A percentile compares a stretch with the other conserved stretches of the same genome.
Evolutionary conservation across 139 green algal genomes (phyloP).

Genomic region (Picochlorum sp.): DNA sequence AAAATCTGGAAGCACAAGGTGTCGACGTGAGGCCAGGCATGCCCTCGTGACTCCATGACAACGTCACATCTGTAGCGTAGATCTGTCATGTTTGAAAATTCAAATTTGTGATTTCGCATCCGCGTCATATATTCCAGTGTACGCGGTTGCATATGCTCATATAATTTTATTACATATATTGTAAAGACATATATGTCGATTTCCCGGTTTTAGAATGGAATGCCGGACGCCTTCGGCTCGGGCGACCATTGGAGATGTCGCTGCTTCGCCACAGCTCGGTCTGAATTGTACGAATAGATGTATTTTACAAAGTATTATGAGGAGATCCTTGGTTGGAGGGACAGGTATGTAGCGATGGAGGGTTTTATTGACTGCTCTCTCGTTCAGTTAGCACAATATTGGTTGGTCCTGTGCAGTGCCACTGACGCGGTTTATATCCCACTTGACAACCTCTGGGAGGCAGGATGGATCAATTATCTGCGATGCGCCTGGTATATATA

Average conservation of each 20-base stretch:
- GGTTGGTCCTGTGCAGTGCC: slow-evolving; percentile 3
- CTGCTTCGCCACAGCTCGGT: no score
- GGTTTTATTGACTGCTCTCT: neutral
- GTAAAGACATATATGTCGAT: no score
- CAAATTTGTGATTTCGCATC: neutral
- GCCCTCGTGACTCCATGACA: no score
- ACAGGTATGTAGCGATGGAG: neutral
- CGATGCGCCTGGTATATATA: neutral
- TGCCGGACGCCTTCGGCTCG: no score
- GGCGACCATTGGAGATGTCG: no score
- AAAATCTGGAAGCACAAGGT: slow-evolving; percentile 43
- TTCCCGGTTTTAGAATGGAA: no score
- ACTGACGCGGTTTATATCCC: neutral
- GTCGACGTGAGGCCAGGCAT: neutral
- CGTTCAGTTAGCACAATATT: neutral
- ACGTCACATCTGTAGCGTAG: no score
- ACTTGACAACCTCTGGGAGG: neutral
- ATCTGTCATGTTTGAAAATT: neutral
- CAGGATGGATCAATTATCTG: neutral
- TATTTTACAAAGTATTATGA: no score
- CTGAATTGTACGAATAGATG: no score
- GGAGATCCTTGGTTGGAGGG: neutral
- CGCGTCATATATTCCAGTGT: neutral
- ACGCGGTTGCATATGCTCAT: no score
- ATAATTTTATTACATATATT: no score